Conservation (phyloP, 2,329 filamentous ascomycete species). For the Penicillium nordicum region DNA sequence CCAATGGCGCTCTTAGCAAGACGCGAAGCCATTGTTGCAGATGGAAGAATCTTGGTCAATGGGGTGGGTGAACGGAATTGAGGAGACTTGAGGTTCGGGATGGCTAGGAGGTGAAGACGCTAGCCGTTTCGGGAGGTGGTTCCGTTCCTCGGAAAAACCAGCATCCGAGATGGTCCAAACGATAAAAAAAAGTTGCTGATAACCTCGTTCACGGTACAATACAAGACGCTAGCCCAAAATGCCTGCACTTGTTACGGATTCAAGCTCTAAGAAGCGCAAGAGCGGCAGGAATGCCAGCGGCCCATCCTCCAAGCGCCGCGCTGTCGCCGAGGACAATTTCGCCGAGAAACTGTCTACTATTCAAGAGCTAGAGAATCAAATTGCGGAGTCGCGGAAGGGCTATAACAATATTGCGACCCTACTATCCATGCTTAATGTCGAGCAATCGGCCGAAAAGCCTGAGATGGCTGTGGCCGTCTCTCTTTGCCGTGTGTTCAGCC, state of each 20-base stretch:
- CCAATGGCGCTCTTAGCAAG: conserved; percentile 92
- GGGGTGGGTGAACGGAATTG: conserved; percentile 39
- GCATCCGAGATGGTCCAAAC: conserved; percentile 30
- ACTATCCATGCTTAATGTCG: conserved; percentile 57
- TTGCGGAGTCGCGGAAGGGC: conserved; percentile 80
- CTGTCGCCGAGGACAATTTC: conserved; percentile 46
- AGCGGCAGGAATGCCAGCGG: conserved; percentile 32
- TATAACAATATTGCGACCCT: conserved; percentile 86
- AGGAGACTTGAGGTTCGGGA: conserved; percentile 41
- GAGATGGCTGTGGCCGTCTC: conserved; percentile 70
- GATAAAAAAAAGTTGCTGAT: conserved; percentile 25
- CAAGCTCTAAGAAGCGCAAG: conserved; percentile 42
- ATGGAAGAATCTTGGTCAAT: conserved; percentile 52
- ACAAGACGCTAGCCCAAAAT: conserved; percentile 24
- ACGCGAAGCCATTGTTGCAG: conserved; percentile 90
- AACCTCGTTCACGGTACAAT: conserved; percentile 4
- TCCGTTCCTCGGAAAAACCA: conserved; percentile 32
- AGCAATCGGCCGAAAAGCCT: conserved; percentile 52
- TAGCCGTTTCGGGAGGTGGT: conserved; percentile 31
- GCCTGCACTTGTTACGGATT: conserved; percentile 25
- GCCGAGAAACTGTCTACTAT: conserved; percentile 63
- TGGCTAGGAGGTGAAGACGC: conserved; percentile 39
- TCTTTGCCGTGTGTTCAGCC: conserved; percentile 80
- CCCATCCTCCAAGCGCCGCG: conserved; percentile 44
- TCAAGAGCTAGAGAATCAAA: conserved; percentile 71